Conservation (phyloP, 768 basidiomycete species). For the Rhizopogon vinicolor region DNA sequence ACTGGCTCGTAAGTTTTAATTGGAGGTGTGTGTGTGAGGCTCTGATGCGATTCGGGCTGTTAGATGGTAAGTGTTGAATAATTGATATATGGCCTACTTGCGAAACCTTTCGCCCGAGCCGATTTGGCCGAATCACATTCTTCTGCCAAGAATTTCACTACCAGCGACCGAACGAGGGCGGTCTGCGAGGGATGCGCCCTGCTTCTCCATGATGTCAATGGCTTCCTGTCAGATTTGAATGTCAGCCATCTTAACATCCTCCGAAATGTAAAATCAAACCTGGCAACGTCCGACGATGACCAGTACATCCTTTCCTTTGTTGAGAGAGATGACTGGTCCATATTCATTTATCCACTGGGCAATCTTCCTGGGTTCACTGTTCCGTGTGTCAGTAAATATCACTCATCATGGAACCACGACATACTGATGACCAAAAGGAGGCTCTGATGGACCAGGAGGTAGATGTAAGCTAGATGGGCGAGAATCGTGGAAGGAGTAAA, state of each 20-base stretch:
- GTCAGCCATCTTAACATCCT: conserved; percentile 12
- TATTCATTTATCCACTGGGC: conserved; percentile 6
- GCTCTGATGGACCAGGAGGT: conserved; percentile 4
- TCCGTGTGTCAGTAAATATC: not conserved
- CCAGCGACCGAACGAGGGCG: conserved; percentile 49
- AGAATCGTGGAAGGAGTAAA: not conserved
- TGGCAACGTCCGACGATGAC: conserved; percentile 7
- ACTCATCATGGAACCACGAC: not conserved
- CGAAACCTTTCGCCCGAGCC: conserved; percentile 53
- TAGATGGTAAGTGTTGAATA: not conserved
- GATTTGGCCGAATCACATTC: conserved; percentile 51
- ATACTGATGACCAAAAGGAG: conserved; percentile 1
- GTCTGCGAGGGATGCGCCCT: conserved; percentile 49
- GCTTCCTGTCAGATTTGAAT: conserved; percentile 26
- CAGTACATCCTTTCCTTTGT: not conserved
- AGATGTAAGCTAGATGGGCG: not conserved
- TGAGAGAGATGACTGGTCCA: conserved; percentile 5
- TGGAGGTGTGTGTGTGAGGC: conserved; percentile 52
- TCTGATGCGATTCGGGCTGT: conserved; percentile 19
- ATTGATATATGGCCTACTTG: conserved; percentile 27
- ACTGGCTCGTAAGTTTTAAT: conserved; percentile 43
- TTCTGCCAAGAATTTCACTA: conserved; percentile 52
- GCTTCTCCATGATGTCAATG: conserved; percentile 33
- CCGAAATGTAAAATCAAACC: not conserved
- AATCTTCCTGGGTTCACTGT: not conserved